These are phyloP conservation scores for Fusarium newnesense DNA, from an alignment of 2,329 filamentous ascomycete genomes.

Conservation along the genomic window DNA sequence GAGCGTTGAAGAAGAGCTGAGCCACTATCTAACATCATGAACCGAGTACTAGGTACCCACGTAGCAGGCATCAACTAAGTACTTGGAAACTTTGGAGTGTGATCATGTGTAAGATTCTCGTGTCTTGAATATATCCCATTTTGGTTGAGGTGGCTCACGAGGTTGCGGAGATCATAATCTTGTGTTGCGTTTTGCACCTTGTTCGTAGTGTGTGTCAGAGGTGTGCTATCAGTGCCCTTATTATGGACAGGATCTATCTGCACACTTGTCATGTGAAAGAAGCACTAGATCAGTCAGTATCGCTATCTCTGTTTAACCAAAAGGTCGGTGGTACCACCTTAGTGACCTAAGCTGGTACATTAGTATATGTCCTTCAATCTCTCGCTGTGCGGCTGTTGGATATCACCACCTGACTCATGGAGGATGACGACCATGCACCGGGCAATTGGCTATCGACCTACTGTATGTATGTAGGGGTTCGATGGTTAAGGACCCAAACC, in stretches of 20 bases:
- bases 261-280: slow-evolving; percentile 1
- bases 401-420: slow-evolving; percentile 22
- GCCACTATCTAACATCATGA: slow-evolving; percentile 7
- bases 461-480: not conserved
- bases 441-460: slow-evolving; percentile 24
- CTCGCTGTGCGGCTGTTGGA: not conserved
- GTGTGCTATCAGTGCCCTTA: not conserved
- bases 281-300: not conserved
- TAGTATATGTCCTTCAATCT: not conserved
- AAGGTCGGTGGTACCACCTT: too few relatives aligned
- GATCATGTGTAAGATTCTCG: slow-evolving; percentile 26
- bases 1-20: not conserved
- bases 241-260: not conserved
- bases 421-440: slow-evolving; percentile 28
- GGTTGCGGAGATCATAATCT: not conserved
- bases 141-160: slow-evolving; percentile 19
- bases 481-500: slow-evolving; percentile 20
- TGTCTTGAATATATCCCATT: slow-evolving; percentile 4
- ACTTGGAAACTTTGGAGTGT: not conserved
- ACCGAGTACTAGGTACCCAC: not conserved
- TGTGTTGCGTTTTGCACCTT: slow-evolving; percentile 4
- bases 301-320: not conserved
- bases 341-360: too few relatives aligned
- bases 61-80: not conserved
- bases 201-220: not conserved